Evolutionary conservation across 2,329 filamentous ascomycete genomes (phyloP).

Genomic region (Arthrobotrys sphaeroides): DNA sequence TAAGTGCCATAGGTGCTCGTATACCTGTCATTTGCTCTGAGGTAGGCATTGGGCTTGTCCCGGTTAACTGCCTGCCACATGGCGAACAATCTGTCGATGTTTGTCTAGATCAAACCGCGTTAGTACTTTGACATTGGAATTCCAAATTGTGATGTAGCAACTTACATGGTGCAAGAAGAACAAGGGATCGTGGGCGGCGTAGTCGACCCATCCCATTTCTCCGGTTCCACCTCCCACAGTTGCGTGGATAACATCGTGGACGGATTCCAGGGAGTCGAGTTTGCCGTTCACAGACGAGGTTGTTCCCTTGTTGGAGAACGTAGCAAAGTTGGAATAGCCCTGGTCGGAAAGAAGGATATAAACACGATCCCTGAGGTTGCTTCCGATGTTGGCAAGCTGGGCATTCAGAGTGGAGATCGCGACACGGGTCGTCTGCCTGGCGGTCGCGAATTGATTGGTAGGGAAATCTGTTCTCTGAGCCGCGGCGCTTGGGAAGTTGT

Average conservation of each 20-base stretch:
- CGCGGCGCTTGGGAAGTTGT: conserved; percentile 58
- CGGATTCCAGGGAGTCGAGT: conserved; percentile 71
- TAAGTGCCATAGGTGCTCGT: conserved; percentile 39
- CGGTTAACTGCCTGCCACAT: conserved; percentile 81
- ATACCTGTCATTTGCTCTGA: background rate
- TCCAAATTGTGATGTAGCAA: too few relatives aligned
- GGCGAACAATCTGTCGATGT: conserved; percentile 77
- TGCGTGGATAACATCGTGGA: conserved; percentile 72
- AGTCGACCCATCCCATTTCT: conserved; percentile 70
- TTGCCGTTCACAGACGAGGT: conserved; percentile 29
- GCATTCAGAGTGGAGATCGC: conserved; percentile 19
- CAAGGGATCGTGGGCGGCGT: conserved; percentile 79
- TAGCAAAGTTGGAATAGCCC: conserved; percentile 73
- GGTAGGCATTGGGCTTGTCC: conserved; percentile 49
- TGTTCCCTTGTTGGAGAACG: conserved; percentile 74
- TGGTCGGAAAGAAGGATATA: conserved; percentile 34
- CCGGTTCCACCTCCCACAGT: conserved; percentile 53
- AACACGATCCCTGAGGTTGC: conserved; percentile 37
- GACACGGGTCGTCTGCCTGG: conserved; percentile 12
- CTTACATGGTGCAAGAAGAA: conserved; percentile 76
- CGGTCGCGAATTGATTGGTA: conserved; percentile 9
- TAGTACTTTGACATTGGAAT: background rate
- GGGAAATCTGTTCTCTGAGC: conserved; percentile 4
- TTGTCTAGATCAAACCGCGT: conserved; percentile 61
- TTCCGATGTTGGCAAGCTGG: conserved; percentile 36